A percentile compares a stretch with the other conserved stretches of the same genome.
Conservation (phyloP, 345 rosid genomes). For the Chamaenerion angustifolium region DNA sequence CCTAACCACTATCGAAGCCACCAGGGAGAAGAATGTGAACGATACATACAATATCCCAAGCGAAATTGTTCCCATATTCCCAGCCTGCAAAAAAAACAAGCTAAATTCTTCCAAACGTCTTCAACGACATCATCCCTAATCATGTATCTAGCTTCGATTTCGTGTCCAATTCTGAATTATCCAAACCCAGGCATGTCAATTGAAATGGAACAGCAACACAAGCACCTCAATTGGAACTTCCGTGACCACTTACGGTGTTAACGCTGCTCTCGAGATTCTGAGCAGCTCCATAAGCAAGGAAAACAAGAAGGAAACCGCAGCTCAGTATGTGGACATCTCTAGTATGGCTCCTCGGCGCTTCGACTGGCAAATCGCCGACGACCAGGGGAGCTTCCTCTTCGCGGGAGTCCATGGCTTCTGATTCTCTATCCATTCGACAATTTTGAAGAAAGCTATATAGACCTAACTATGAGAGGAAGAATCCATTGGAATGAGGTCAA, state of each 20-base stretch:
- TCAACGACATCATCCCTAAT: neutral
- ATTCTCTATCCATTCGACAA: neutral
- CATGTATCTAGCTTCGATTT: neutral
- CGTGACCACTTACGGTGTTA: conserved; percentile 39
- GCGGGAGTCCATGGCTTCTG: conserved; percentile 26
- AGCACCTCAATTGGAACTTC: neutral
- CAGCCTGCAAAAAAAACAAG: conserved; percentile 33
- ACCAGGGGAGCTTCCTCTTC: conserved; percentile 59
- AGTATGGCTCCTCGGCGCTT: conserved; percentile 25
- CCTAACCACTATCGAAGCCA: conserved; percentile 76
- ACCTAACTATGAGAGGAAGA: conserved; percentile 5
- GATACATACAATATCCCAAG: conserved; percentile 79
- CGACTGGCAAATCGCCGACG: conserved; percentile 16
- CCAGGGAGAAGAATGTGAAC: conserved; percentile 69
- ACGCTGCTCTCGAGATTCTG: conserved; percentile 84
- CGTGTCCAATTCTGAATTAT: neutral
- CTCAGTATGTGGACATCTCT: conserved; percentile 77
- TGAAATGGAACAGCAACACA: neutral
- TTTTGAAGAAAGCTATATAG: conserved; percentile 4
- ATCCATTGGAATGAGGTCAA: conserved; percentile 27
- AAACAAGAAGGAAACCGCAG: conserved; percentile 57
- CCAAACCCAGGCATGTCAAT: neutral
- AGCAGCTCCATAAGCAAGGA: conserved; percentile 88
- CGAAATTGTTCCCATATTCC: conserved; percentile 64
- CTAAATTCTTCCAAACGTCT: neutral